Percentiles rank a stretch among this genome's conserved stretches.
Evolutionary conservation across 176 grass and related monocot genomes (phyloP).

Genomic region (Oropetium thomaeum): DNA sequence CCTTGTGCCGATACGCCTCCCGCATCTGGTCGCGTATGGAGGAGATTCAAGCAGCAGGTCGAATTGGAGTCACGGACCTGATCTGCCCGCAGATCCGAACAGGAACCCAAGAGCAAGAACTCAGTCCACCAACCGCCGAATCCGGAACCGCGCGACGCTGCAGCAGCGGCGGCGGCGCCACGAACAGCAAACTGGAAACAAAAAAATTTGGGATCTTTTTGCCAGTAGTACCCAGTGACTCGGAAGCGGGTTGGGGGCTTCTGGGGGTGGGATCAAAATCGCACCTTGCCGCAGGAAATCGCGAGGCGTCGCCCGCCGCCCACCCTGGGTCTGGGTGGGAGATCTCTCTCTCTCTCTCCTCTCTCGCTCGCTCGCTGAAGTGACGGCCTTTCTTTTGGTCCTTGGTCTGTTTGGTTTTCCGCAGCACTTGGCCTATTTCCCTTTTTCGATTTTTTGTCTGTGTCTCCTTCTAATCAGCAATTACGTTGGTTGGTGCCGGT

Average conservation of each 20-base stretch:
- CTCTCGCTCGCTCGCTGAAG: not conserved
- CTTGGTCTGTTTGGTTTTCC: constrained; percentile 29
- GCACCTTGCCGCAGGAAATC: constrained; percentile 50
- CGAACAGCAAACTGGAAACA: constrained; percentile 15
- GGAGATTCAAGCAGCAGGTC: constrained; percentile 13
- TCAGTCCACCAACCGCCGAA: constrained; percentile 16
- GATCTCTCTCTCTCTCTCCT: constrained; percentile 31
- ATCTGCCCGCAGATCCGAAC: constrained; percentile 30
- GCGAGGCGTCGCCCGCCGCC: constrained; percentile 38
- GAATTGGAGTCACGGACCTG: constrained; percentile 9
- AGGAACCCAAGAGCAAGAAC: not conserved
- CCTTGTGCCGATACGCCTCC: constrained; percentile 33
- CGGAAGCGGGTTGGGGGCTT: not conserved
- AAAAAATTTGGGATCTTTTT: constrained; percentile 32
- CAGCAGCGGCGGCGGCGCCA: constrained; percentile 5
- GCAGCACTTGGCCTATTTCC: constrained; percentile 10
- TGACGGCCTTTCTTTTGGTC: constrained; percentile 37
- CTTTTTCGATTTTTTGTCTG: not conserved
- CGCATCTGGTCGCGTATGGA: constrained; percentile 39
- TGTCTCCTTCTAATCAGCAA: not conserved
- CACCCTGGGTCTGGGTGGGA: no score
- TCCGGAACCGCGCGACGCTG: not conserved
- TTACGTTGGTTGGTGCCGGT: constrained; percentile 21
- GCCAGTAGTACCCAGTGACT: not conserved
- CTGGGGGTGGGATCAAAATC: constrained; percentile 49